These are phyloP conservation scores for Naegleria lovaniensis DNA, from an alignment of 208 protist species.

Conservation along the genomic window DNA sequence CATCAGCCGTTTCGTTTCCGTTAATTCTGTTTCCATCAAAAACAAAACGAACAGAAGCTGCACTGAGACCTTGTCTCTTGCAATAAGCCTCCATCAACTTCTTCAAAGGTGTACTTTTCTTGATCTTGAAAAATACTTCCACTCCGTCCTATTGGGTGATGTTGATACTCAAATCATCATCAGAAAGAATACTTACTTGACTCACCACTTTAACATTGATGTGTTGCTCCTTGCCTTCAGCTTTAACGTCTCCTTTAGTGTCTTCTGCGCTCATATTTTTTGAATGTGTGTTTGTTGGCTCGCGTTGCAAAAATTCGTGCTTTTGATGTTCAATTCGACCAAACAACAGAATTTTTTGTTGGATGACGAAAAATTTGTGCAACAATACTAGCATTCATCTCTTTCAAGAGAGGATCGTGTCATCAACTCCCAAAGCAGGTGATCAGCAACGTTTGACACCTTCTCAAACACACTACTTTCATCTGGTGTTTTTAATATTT, in stretches of 20 bases:
- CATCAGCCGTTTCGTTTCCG: constrained; percentile 77
- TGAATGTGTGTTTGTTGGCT: too few species aligned
- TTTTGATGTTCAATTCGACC: too few species aligned
- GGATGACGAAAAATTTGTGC: too few species aligned
- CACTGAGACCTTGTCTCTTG: constrained; percentile 82
- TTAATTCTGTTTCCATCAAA: constrained; percentile 85
- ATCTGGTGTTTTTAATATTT: too few species aligned
- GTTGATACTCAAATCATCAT: background rate
- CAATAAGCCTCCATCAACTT: constrained; percentile 95
- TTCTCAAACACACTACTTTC: too few species aligned
- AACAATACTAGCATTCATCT: too few species aligned
- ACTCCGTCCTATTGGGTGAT: constrained; percentile 57
- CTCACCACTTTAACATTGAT: constrained; percentile 80
- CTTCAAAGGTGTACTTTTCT: constrained; percentile 77
- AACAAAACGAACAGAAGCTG: constrained; percentile 82
- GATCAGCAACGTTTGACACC: too few species aligned
- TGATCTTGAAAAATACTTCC: constrained; percentile 94
- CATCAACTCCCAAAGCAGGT: too few species aligned
- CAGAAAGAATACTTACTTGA: constrained; percentile 38
- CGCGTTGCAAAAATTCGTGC: too few species aligned
- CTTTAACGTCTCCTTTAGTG: background rate
- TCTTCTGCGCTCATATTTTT: background rate
- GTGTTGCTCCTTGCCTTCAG: constrained; percentile 46
- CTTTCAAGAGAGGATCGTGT: too few species aligned
- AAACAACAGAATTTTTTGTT: too few species aligned